A percentile compares a stretch with the other conserved stretches of the same genome.
These are phyloP conservation scores for Chlorella sp. DNA, from an alignment of 139 green algal genomes.

Conservation along the genomic window DNA sequence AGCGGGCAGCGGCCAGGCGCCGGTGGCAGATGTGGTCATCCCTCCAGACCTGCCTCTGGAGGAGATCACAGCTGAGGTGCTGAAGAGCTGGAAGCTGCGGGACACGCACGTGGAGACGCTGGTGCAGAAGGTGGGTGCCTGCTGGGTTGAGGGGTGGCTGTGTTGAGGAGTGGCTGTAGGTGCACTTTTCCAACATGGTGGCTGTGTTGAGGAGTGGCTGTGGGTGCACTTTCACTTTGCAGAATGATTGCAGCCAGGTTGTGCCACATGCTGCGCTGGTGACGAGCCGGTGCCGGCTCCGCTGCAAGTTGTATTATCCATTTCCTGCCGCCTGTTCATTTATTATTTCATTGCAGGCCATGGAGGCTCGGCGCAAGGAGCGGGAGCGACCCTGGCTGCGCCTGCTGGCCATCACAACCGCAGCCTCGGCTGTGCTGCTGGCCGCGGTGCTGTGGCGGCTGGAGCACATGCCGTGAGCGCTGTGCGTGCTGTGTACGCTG, in stretches of 20 bases:
- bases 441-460: slow-evolving; percentile 69
- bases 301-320: neutral
- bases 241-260: neutral
- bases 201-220: neutral
- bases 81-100: slow-evolving; percentile 61
- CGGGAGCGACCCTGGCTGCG: slow-evolving; percentile 75
- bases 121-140: slow-evolving; percentile 52
- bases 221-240: slow-evolving; percentile 7
- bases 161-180: neutral
- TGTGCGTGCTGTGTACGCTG: too few species aligned
- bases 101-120: slow-evolving; percentile 76
- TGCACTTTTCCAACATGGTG: too few species aligned
- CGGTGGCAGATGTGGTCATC: slow-evolving; percentile 75
- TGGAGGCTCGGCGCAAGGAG: slow-evolving; percentile 51
- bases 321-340: neutral
- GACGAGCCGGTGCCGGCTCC: too few species aligned
- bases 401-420: slow-evolving; percentile 70
- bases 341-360: neutral
- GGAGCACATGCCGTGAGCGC: slow-evolving; percentile 26
- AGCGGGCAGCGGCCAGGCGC: neutral
- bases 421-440: slow-evolving; percentile 71
- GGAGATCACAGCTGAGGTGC: slow-evolving; percentile 83
- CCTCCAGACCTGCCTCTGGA: slow-evolving; percentile 84
- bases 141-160: too few species aligned
- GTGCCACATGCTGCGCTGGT: neutral